A percentile compares a stretch with the other conserved stretches of the same genome.
Evolutionary conservation across 345 rosid genomes (phyloP).

Genomic region (Hevea brasiliensis): DNA sequence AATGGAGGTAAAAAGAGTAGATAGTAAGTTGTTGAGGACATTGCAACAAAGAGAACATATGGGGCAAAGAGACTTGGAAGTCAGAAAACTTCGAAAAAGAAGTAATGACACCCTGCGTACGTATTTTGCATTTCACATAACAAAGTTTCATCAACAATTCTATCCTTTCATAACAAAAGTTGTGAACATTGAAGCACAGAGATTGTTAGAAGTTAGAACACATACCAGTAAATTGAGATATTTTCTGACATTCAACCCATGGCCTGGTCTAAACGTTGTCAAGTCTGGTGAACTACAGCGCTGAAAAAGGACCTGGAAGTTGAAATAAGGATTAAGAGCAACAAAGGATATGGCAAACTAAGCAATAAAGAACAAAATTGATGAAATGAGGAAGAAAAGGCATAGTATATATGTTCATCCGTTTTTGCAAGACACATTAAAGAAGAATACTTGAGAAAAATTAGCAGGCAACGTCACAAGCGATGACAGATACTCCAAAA

Average conservation of each 20-base stretch:
- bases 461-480: neutral
- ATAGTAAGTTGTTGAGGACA: neutral
- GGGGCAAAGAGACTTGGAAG: neutral
- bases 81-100: neutral
- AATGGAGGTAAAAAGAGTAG: neutral
- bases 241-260: constrained; percentile 17
- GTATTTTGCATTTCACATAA: neutral
- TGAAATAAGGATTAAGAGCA: neutral
- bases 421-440: neutral
- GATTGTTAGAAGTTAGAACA: constrained; percentile 22
- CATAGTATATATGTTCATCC: neutral
- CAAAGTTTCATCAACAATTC: neutral
- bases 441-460: neutral
- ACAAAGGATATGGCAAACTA: neutral
- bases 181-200: constrained; percentile 8
- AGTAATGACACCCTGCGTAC: neutral
- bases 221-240: constrained; percentile 32
- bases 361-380: neutral
- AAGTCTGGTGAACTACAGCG: constrained; percentile 19
- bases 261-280: constrained; percentile 14
- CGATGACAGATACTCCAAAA: neutral
- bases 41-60: neutral
- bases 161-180: neutral
- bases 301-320: constrained; percentile 30
- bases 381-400: too few species aligned